These are phyloP conservation scores for Marasmius tenuissimus DNA, from an alignment of 1,284 basidiomycete genomes.

Conservation along the genomic window DNA sequence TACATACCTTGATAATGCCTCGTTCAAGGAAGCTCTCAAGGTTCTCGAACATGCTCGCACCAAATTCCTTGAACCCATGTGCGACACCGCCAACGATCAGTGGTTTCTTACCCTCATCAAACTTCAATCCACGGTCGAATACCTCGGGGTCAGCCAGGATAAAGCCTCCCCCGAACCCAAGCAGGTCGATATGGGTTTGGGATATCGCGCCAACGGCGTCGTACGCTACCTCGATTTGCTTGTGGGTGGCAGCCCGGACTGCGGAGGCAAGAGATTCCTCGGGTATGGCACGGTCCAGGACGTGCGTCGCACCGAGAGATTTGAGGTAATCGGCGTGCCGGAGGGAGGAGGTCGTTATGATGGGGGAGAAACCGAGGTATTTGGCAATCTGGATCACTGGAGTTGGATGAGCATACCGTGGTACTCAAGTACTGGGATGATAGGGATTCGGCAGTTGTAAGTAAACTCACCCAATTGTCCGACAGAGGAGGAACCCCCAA, in stretches of 20 bases:
- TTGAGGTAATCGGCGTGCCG: slow-evolving; percentile 33
- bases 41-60: neutral
- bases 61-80: neutral
- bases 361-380: slow-evolving; percentile 35
- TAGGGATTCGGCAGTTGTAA: neutral
- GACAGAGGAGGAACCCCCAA: slow-evolving; percentile 26
- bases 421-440: neutral
- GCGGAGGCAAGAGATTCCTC: neutral
- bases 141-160: neutral
- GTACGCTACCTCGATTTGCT: neutral
- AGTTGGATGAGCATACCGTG: too few relatives aligned
- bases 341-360: slow-evolving; percentile 38
- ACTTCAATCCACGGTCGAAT: neutral
- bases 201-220: neutral
- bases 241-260: neutral
- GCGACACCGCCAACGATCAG: neutral
- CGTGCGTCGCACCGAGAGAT: slow-evolving; percentile 40
- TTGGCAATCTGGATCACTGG: neutral
- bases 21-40: neutral
- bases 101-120: neutral
- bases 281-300: slow-evolving; percentile 28
- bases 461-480: slow-evolving; percentile 26
- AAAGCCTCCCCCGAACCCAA: neutral
- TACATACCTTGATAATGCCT: neutral
- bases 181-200: neutral